phyloP scores from a whole-genome alignment of 2,329 filamentous ascomycete species.

The Colletotrichum chrysophilum region DNA sequence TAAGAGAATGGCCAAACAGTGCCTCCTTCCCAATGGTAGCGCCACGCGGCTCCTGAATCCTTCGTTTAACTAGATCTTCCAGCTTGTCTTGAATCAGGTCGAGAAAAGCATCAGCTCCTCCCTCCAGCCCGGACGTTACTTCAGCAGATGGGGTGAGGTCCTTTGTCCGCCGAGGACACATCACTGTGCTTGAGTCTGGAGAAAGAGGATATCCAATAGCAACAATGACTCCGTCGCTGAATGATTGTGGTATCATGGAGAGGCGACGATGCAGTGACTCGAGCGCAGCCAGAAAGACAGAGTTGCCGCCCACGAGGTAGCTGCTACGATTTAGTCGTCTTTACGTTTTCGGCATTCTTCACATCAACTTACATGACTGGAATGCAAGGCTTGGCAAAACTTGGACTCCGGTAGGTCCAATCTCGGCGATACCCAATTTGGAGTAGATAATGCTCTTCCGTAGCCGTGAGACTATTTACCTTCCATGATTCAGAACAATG shows the following conservation, averaged over 20 bases:
- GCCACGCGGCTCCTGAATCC: conserved; percentile 29
- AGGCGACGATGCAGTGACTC: conserved; percentile 25
- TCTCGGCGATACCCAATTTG: conserved; percentile 35
- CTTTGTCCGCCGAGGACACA: conserved; percentile 30
- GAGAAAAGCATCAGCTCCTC: conserved; percentile 50
- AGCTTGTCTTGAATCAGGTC: conserved; percentile 45
- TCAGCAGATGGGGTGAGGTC: conserved; percentile 34
- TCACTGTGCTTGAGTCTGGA: conserved; percentile 26
- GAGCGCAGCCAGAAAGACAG: conserved; percentile 37
- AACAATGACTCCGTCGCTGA: conserved; percentile 33
- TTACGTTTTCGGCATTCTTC: not conserved
- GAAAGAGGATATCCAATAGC: conserved; percentile 35
- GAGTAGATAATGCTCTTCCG: conserved; percentile 29
- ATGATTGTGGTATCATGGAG: conserved; percentile 27
- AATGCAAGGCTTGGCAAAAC: conserved; percentile 22
- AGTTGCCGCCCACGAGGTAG: conserved; percentile 39
- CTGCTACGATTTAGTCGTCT: conserved; percentile 16
- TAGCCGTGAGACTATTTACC: not conserved
- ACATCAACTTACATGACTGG: conserved; percentile 30
- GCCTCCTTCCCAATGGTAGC: conserved; percentile 41
- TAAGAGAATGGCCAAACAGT: conserved; percentile 55
- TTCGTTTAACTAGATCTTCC: conserved; percentile 33
- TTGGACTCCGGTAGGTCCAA: conserved; percentile 24
- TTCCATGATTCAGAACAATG: not conserved
- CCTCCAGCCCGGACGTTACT: conserved; percentile 30